These are phyloP conservation scores for Calocybe cyanea DNA, from an alignment of 768 basidiomycete species.

Conservation along the genomic window DNA sequence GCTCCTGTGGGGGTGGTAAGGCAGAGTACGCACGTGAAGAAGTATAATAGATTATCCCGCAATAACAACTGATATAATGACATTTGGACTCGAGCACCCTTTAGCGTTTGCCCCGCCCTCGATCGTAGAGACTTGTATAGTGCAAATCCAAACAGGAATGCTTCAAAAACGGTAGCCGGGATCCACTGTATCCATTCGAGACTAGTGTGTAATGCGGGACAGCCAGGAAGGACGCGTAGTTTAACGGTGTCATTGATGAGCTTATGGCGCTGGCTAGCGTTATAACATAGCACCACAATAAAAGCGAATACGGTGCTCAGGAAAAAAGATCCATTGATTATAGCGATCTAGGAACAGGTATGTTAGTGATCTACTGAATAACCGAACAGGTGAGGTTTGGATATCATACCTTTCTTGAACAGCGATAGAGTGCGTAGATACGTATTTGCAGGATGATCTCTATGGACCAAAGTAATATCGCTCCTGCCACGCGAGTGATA, in stretches of 20 bases:
- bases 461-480: conserved; percentile 43
- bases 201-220: conserved; percentile 11
- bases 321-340: conserved; percentile 37
- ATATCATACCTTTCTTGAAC: conserved; percentile 33
- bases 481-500: conserved; percentile 39
- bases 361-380: neutral
- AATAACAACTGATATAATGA: conserved; percentile 33
- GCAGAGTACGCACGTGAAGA: conserved; percentile 31
- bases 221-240: conserved; percentile 29
- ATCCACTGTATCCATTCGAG: conserved; percentile 15
- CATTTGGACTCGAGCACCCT: conserved; percentile 19
- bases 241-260: conserved; percentile 31
- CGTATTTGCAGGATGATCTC: conserved; percentile 48
- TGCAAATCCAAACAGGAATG: conserved; percentile 37
- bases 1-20: neutral
- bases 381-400: neutral
- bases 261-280: conserved; percentile 28
- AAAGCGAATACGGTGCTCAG: conserved; percentile 36
- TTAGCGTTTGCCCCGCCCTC: conserved; percentile 23
- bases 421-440: conserved; percentile 38
- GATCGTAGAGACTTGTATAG: conserved; percentile 30
- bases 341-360: conserved; percentile 26
- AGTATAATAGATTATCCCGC: conserved; percentile 42
- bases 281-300: conserved; percentile 36
- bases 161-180: conserved; percentile 30